Percentiles rank a stretch among this genome's conserved stretches.
These are phyloP conservation scores for Ceratobasidium sp. DNA, from an alignment of 1,284 basidiomycete genomes.

Conservation along the genomic window DNA sequence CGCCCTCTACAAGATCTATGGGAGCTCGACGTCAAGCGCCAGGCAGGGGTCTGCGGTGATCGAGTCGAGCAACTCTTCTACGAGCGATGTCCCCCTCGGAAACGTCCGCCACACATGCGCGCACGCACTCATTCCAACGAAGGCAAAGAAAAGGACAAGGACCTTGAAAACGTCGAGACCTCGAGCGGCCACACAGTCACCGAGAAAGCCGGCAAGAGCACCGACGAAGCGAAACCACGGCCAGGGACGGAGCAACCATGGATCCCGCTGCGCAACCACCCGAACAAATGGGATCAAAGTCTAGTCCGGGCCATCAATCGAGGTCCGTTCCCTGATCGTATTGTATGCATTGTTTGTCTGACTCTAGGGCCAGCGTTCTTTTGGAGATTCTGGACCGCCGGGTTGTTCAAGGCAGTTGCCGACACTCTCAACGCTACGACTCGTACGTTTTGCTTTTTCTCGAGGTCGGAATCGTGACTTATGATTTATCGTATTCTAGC, in stretches of 20 bases:
- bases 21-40: constrained; percentile 34
- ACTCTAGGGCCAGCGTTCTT: constrained; percentile 16
- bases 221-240: not conserved
- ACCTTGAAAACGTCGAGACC: constrained; percentile 28
- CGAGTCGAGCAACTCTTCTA: constrained; percentile 25
- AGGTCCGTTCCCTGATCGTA: not conserved
- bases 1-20: not conserved
- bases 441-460: not conserved
- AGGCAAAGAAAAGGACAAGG: constrained; percentile 5
- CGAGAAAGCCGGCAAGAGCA: not conserved
- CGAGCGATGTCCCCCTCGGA: constrained; percentile 35
- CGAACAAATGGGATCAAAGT: constrained; percentile 36
- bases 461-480: not conserved
- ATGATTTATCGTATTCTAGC: not conserved
- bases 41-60: constrained; percentile 24
- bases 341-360: not conserved
- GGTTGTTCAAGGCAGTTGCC: constrained; percentile 29
- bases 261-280: constrained; percentile 30
- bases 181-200: not conserved
- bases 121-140: not conserved
- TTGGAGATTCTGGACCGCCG: constrained; percentile 30
- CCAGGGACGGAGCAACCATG: constrained; percentile 15
- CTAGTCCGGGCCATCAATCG: constrained; percentile 35
- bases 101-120: constrained; percentile 38
- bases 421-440: constrained; percentile 29